phyloP scores from a whole-genome alignment of 768 basidiomycete species.

The Panellus pusillus region DNA sequence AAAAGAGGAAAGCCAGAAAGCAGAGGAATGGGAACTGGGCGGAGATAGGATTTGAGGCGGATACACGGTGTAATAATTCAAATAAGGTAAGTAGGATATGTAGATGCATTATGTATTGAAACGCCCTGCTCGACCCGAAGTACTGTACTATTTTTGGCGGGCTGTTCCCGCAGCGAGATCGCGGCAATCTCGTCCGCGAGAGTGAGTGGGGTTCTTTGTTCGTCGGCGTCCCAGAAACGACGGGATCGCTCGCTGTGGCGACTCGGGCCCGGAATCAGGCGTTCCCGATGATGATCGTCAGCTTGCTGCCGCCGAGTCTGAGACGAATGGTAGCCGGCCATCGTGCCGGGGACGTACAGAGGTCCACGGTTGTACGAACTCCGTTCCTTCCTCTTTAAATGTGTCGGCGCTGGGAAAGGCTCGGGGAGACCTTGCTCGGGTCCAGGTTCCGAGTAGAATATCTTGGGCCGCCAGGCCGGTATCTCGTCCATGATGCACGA shows the following conservation, averaged over 20 bases:
- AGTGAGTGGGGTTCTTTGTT: slow-evolving; percentile 1
- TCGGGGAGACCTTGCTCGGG: slow-evolving; percentile 72
- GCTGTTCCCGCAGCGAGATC: slow-evolving; percentile 7
- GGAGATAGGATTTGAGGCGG: neutral
- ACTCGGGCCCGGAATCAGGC: neutral
- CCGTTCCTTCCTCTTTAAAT: slow-evolving; percentile 79
- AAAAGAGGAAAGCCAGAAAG: too few relatives aligned
- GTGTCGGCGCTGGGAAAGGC: slow-evolving; percentile 81
- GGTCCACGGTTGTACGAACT: slow-evolving; percentile 77
- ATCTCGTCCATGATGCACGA: slow-evolving; percentile 88
- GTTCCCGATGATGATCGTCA: slow-evolving; percentile 11
- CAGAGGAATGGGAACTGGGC: too few relatives aligned
- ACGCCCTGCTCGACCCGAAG: neutral
- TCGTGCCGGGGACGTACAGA: slow-evolving; percentile 55
- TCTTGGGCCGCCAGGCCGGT: slow-evolving; percentile 80
- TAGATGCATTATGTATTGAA: neutral
- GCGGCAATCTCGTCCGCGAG: slow-evolving; percentile 6
- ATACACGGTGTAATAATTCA: neutral
- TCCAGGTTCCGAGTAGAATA: slow-evolving; percentile 75
- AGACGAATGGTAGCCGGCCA: slow-evolving; percentile 15
- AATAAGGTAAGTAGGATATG: slow-evolving; percentile 12
- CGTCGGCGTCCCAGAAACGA: slow-evolving; percentile 16
- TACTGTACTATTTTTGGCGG: slow-evolving; percentile 11
- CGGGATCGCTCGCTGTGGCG: slow-evolving; percentile 17
- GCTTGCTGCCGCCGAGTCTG: slow-evolving; percentile 13